phyloP scores from a whole-genome alignment of 495 filamentous ascomycete genomes.

The Apodospora peruviana region DNA sequence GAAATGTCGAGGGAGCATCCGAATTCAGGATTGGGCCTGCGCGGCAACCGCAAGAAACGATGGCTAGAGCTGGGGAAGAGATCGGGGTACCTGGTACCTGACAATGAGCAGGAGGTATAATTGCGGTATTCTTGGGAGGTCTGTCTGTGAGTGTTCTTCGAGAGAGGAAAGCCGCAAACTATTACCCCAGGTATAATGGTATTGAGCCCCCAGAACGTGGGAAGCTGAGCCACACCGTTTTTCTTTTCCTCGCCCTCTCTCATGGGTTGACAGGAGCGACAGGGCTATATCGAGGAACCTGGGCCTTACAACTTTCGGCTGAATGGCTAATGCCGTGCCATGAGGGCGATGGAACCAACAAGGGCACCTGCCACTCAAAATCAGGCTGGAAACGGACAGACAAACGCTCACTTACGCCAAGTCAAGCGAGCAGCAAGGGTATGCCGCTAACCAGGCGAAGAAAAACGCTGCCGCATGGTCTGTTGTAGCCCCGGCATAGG shows the following conservation, averaged over 20 bases:
- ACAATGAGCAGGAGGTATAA: conserved; percentile 27
- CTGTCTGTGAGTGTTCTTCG: conserved; percentile 31
- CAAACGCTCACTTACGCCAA: conserved; percentile 18
- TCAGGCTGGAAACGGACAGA: conserved; percentile 23
- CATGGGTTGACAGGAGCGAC: conserved; percentile 25
- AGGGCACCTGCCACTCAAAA: conserved; percentile 28
- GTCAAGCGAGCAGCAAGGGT: conserved; percentile 10
- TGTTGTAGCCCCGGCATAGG: conserved; percentile 17
- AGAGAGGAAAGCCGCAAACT: conserved; percentile 37
- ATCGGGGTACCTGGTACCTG: conserved; percentile 36
- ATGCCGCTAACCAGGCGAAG: conserved; percentile 8
- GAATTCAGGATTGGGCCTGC: conserved; percentile 38
- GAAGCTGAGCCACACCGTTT: conserved; percentile 45
- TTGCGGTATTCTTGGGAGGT: conserved; percentile 21
- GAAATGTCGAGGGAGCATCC: conserved; percentile 44
- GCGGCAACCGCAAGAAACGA: conserved; percentile 29
- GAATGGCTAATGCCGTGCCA: conserved; percentile 51
- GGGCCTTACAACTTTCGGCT: conserved; percentile 43
- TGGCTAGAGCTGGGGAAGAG: conserved; percentile 8
- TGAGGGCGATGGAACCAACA: conserved; percentile 40
- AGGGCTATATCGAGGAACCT: conserved; percentile 37
- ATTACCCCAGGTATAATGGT: conserved; percentile 34
- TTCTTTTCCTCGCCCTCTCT: conserved; percentile 4
- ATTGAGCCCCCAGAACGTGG: conserved; percentile 31
- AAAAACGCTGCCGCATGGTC: conserved; percentile 18